phyloP scores from a whole-genome alignment of 1,284 basidiomycete species.

The Heterobasidion annosum region DNA sequence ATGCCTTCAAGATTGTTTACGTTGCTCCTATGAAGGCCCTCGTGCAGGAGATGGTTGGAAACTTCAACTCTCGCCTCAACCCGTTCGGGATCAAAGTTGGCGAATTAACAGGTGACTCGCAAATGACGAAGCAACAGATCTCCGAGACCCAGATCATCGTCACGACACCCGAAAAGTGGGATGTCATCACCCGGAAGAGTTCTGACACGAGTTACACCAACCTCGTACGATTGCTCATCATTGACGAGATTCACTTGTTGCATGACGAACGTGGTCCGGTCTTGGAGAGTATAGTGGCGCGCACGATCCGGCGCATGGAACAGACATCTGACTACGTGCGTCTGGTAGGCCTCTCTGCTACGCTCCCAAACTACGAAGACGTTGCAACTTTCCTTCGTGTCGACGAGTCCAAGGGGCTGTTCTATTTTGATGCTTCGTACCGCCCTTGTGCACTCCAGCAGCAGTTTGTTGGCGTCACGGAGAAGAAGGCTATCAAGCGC shows the following conservation, averaged over 20 bases:
- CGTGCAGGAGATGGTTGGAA: slow-evolving; percentile 96
- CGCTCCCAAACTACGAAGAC: slow-evolving; percentile 96
- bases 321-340: slow-evolving; percentile 91
- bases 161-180: slow-evolving; percentile 99
- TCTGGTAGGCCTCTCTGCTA: slow-evolving; percentile 93
- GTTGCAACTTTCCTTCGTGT: slow-evolving; percentile 98
- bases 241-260: slow-evolving; percentile 96
- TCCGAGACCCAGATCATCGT: slow-evolving; percentile 98
- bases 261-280: slow-evolving; percentile 99
- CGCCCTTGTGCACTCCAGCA: slow-evolving; percentile 94
- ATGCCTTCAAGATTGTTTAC: slow-evolving; percentile 96
- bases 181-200: slow-evolving; percentile 97
- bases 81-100: slow-evolving; percentile 85
- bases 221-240: slow-evolving; percentile 92
- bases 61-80: slow-evolving; percentile 79
- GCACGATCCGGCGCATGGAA: slow-evolving; percentile 93
- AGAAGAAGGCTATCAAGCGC: slow-evolving; percentile 99
- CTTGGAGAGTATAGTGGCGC: slow-evolving; percentile 85
- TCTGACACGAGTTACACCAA: slow-evolving; percentile 98
- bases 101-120: slow-evolving; percentile 95
- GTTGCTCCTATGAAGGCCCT: slow-evolving; percentile 99
- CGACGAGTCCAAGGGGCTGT: slow-evolving; percentile 86
- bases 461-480: slow-evolving; percentile 96
- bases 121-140: slow-evolving; percentile 98
- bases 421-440: slow-evolving; percentile 95